Base-by-base conservation (phyloP, 345 rosid species). In the Hibiscus syriacus region DNA sequence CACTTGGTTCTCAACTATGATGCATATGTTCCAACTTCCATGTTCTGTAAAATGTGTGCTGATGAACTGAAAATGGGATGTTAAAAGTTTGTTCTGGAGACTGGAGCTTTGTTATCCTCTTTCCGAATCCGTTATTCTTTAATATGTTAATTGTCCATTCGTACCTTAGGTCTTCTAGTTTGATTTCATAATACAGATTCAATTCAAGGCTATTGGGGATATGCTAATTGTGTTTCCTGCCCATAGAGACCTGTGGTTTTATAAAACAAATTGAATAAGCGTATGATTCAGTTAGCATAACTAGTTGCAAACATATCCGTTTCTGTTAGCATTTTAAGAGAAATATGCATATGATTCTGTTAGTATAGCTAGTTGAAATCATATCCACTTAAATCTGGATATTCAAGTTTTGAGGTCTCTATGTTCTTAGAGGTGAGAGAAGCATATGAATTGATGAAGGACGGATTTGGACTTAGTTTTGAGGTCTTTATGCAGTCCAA, bases 401-500 rank as follows among this genome's bases (percentile, higher is more conserved):
- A 41, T 62, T 8, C 6, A 22, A 41, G 19, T 39, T 62, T 25
- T 25, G 20, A 62, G 20, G 52, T 23, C 52, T 14, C 41, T 22
- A 41, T 11, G 32, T 29, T 48, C 41, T n/a, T 49, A 30, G 43
- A 48, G 39, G 16, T 48, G 68, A 41, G 26, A 27, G 41, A 43
- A 39, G 52, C 20, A n/a, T 43, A 43, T 45, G 12, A 32, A 9
- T 5, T n/a, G 41, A 5, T 66, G 56, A 46, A 62, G 56, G 66
- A n/a, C n/a, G n/a, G 17, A 27, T 41, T 32, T 14, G 2, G 13
- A 46, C 46, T 34, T 22, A 8, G 38, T 36, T 10, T 10, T 41
- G n/a, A 58, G 72, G 46, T 30, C 36, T 55, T 70, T 7, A 67
- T 58, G 46, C 17, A 23, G 19, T 43, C 57, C 65, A 38, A 27